Conservation (phyloP, 1,284 basidiomycete species). For the Kwoniella shivajii region DNA sequence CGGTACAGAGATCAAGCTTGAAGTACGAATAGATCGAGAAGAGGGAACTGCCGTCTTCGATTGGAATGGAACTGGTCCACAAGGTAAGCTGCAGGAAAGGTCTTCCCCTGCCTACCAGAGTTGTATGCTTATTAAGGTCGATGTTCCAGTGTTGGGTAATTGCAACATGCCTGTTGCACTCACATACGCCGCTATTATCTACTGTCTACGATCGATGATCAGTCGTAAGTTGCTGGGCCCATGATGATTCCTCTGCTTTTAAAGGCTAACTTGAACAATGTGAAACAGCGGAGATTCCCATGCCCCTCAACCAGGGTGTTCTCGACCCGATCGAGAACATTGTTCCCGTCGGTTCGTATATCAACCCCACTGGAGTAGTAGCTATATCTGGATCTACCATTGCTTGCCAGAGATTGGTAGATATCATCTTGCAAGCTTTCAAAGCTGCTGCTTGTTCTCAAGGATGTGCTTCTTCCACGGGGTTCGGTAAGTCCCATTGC, state of each 20-base stretch:
- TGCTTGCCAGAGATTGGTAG: constrained; percentile 88
- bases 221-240: constrained; percentile 56
- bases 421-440: constrained; percentile 91
- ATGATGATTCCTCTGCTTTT: not conserved
- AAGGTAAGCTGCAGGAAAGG: constrained; percentile 60
- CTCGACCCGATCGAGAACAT: constrained; percentile 65
- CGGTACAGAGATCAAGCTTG: constrained; percentile 58
- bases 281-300: constrained; percentile 50
- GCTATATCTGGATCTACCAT: constrained; percentile 92
- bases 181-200: constrained; percentile 89
- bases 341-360: constrained; percentile 74
- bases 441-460: constrained; percentile 88
- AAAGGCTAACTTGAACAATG: not conserved
- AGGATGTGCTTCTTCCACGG: constrained; percentile 75
- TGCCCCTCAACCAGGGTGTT: constrained; percentile 91
- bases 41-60: constrained; percentile 80
- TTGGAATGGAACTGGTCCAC: constrained; percentile 81
- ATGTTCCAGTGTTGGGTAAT: constrained; percentile 68
- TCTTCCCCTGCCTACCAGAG: not conserved
- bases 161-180: constrained; percentile 85
- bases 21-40: constrained; percentile 76
- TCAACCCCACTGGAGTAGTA: constrained; percentile 78
- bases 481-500: constrained; percentile 61
- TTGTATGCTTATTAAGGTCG: not conserved
- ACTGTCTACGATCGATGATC: constrained; percentile 57